Evolutionary conservation across 176 grass and related monocot genomes (phyloP), one percentile per base, ranked within the genome.

Genomic region (Oryza coarctata): DNA sequence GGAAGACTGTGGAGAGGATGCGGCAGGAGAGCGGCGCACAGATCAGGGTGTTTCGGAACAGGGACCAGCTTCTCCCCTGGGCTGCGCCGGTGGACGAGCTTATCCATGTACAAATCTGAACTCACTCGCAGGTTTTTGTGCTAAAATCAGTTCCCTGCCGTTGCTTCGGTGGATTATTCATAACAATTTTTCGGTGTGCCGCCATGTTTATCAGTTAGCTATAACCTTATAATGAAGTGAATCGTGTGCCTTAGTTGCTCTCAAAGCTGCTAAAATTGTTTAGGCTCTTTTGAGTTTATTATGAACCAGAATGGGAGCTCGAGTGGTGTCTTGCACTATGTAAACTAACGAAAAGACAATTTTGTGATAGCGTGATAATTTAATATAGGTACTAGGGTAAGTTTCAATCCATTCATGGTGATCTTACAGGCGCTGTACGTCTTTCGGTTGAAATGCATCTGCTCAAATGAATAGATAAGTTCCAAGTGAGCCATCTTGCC

Each of bases 41-140:
- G 70, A 87, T 94, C 86, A 90, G 91, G 85, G 86, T 94, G 76
- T 90, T 94, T 71, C 85, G 87, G 77, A 89, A 79, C 61, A 88
- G 80, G 80, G 91, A 94, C 5, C 88, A 94, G 70, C 47, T 94
- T 55, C 91, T 86, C 15, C 78, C 65, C 6, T 94, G 82, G 22
- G 85, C 91, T 4, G 23, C 47, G 40, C 64, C 73, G 6, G 86
- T 83, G 27, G 91, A 94, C 65, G 91, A 94, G 61, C 85, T 94
- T 28, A 90, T 94, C 85, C 85, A 94, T 85, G 91, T 90, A 71
- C 68, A 65, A 29, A 50, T 73, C 75, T 86, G 12, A 80, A 70
- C 80, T 78, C 45, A 38, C 35, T 75, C 61, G 17, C 18, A 22
- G 17, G 17, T 12, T 50, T 58, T 15, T 22, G 27, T 71, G 8